A percentile compares a stretch with the other conserved stretches of the same genome.
Conservation (phyloP, 257 asterid species). For the Solanum peruvianum region DNA sequence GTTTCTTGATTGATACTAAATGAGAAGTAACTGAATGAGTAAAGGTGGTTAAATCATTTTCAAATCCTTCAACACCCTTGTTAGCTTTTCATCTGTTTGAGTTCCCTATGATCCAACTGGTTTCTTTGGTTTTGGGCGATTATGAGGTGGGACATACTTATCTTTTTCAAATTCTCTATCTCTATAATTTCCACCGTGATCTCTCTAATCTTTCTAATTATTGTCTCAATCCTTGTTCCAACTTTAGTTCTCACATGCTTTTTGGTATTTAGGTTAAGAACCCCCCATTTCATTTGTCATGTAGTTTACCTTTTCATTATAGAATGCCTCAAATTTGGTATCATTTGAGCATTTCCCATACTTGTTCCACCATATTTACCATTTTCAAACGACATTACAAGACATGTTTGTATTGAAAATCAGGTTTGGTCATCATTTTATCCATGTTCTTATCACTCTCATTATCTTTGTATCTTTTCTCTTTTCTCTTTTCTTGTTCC, state of each 20-base stretch:
- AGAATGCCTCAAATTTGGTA: not conserved
- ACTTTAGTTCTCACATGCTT: not conserved
- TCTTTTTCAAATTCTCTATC: too few relatives aligned
- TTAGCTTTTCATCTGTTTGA: not conserved
- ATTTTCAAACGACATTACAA: not conserved
- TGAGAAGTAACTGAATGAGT: not conserved
- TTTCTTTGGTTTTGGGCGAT: too few relatives aligned
- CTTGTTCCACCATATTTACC: not conserved
- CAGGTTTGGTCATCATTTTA: not conserved
- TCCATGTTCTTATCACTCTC: not conserved
- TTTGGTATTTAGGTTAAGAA: not conserved
- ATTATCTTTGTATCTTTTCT: not conserved
- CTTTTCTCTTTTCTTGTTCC: not conserved
- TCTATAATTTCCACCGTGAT: too few relatives aligned
- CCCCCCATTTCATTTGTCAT: not conserved
- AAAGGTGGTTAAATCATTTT: not conserved
- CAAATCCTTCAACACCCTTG: not conserved
- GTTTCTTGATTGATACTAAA: not conserved
- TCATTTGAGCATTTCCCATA: not conserved
- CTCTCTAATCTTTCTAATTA: too few relatives aligned
- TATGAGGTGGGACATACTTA: too few relatives aligned
- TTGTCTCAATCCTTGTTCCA: not conserved
- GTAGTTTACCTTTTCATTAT: not conserved
- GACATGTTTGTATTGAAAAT: not conserved
- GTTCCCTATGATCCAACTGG: too few relatives aligned